A percentile compares a stretch with the other conserved stretches of the same genome.
Conservation (phyloP, 306 rosid genomes). For the Vigna hirtella region DNA sequence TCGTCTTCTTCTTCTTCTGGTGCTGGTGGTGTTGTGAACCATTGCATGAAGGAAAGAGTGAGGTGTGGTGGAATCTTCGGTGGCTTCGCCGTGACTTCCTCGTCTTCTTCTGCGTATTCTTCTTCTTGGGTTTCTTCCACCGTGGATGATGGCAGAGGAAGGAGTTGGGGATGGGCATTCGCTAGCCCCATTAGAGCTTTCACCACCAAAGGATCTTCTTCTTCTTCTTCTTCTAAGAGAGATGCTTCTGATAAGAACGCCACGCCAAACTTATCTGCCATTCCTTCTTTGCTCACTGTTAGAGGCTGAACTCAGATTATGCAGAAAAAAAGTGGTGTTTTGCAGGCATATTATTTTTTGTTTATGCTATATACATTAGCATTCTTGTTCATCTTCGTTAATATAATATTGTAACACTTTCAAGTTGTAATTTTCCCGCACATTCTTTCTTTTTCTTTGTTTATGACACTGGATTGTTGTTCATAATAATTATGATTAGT, state of each 20-base stretch:
- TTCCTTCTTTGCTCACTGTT: constrained; percentile 68
- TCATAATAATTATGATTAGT: neutral
- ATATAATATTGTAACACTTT: constrained; percentile 14
- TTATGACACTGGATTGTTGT: constrained; percentile 7
- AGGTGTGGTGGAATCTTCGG: constrained; percentile 83
- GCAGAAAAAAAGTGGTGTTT: too few species aligned
- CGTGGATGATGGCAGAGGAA: constrained; percentile 54
- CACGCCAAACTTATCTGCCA: constrained; percentile 59
- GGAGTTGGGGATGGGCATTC: constrained; percentile 89
- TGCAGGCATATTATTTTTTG: constrained; percentile 5
- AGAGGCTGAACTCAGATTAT: constrained; percentile 35
- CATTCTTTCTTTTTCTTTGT: neutral
- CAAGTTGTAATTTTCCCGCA: neutral
- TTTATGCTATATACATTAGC: constrained; percentile 16
- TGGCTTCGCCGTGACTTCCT: constrained; percentile 71
- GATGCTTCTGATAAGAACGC: constrained; percentile 61
- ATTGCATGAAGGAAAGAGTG: constrained; percentile 69
- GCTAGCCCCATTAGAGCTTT: constrained; percentile 96
- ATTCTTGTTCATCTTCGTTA: constrained; percentile 27
- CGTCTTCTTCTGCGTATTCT: constrained; percentile 62
- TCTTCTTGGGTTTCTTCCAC: constrained; percentile 71
- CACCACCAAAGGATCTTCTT: constrained; percentile 37
- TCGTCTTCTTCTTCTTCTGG: too few species aligned
- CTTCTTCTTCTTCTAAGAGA: constrained; percentile 54
- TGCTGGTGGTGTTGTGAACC: neutral